Conservation (phyloP, 129 eudicot genomes). For the Smallanthus sonchifolius region DNA sequence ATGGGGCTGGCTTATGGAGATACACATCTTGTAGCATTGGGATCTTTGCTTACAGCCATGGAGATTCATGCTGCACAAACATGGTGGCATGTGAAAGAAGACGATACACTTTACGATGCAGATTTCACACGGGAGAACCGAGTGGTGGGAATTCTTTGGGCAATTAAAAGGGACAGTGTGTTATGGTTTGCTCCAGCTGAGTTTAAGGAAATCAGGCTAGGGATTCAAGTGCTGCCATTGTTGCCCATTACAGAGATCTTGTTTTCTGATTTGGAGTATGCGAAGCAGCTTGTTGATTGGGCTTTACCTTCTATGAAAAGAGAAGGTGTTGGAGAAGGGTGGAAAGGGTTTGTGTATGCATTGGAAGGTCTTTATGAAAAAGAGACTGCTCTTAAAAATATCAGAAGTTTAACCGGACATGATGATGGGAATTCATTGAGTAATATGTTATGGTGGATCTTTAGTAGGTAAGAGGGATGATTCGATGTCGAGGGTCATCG, state of each 20-base stretch:
- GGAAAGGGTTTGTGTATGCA: conserved; percentile 87
- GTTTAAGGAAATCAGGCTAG: conserved; percentile 59
- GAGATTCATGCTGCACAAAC: conserved; percentile 74
- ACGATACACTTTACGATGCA: conserved; percentile 42
- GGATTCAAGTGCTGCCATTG: conserved; percentile 76
- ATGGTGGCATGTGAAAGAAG: conserved; percentile 87
- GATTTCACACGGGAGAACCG: conserved; percentile 61
- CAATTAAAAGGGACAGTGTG: conserved; percentile 73
- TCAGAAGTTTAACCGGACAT: conserved; percentile 46
- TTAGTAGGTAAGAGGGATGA: conserved; percentile 47
- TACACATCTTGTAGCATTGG: conserved; percentile 52
- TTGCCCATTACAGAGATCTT: conserved; percentile 67
- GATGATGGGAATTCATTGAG: conserved; percentile 92
- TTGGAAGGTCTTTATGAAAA: conserved; percentile 81
- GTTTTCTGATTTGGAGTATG: conserved; percentile 59
- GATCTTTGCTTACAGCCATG: conserved; percentile 60
- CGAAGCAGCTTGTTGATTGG: conserved; percentile 67
- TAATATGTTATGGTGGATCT: conserved; percentile 91
- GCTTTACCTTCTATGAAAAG: conserved; percentile 60
- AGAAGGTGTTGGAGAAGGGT: conserved; percentile 80
- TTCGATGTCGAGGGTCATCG: too few species aligned
- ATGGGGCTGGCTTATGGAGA: conserved; percentile 93
- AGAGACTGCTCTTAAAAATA: conserved; percentile 50
- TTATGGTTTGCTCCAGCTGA: conserved; percentile 95
- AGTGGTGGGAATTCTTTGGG: conserved; percentile 81